phyloP scores from a whole-genome alignment of 768 basidiomycete genomes.

The Serendipita sp. region DNA sequence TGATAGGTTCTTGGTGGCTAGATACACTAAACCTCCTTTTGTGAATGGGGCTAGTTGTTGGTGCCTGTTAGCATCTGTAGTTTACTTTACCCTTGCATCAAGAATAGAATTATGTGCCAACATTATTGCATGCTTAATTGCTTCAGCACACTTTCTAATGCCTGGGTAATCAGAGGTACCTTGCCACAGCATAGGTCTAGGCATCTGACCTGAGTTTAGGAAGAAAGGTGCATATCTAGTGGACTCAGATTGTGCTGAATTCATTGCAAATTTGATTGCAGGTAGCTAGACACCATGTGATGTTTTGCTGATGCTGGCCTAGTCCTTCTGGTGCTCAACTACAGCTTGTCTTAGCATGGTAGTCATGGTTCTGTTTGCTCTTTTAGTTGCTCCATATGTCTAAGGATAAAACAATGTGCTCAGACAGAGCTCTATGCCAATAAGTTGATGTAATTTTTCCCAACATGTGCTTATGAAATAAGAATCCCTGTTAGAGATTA shows the following conservation, averaged over 20 bases:
- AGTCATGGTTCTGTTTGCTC: constrained; percentile 21
- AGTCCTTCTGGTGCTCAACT: constrained; percentile 18
- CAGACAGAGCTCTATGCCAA: constrained; percentile 20
- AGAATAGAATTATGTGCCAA: constrained; percentile 21
- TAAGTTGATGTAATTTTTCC: constrained; percentile 15
- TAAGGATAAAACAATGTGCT: constrained; percentile 23
- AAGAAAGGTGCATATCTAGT: constrained; percentile 14
- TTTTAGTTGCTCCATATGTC: constrained; percentile 23
- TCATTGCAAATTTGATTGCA: constrained; percentile 14
- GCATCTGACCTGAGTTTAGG: constrained; percentile 17
- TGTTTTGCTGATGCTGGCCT: constrained; percentile 11
- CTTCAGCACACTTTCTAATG: constrained; percentile 17
- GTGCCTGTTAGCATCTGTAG: constrained; percentile 16
- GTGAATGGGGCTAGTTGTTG: constrained; percentile 12
- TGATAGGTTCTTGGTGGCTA: constrained; percentile 17
- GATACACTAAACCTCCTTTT: constrained; percentile 18
- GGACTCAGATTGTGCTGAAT: constrained; percentile 11
- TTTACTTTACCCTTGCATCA: constrained; percentile 21
- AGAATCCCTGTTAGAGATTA: constrained; percentile 22
- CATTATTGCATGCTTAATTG: constrained; percentile 17
- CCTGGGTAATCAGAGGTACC: constrained; percentile 15
- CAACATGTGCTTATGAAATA: constrained; percentile 24
- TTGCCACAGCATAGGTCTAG: neutral
- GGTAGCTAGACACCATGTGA: constrained; percentile 10
- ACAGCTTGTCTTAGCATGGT: constrained; percentile 17